A percentile compares a stretch with the other conserved stretches of the same genome.
Conservation (phyloP, 2,329 filamentous ascomycete species). For the Blastomyces emzantsi region DNA sequence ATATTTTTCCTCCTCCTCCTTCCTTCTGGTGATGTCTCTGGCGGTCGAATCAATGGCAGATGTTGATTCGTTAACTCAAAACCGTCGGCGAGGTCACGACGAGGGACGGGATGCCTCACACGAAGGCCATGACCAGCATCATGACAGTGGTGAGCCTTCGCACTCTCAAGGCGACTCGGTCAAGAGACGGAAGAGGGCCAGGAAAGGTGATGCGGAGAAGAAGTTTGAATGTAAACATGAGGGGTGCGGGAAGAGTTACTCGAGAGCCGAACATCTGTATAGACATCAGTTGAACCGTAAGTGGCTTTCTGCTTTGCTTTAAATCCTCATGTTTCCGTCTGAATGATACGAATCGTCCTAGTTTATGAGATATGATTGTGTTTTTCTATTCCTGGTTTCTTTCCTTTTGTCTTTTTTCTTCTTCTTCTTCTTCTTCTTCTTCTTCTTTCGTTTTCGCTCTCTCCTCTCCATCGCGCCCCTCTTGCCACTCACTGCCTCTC, state of each 20-base stretch:
- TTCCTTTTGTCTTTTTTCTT: background rate
- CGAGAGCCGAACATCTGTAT: slow-evolving; percentile 91
- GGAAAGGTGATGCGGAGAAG: slow-evolving; percentile 40
- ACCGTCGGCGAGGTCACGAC: slow-evolving; percentile 4
- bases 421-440: no score
- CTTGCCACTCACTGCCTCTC: background rate
- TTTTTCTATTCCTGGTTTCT: background rate
- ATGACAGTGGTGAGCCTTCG: background rate
- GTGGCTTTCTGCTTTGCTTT: slow-evolving; percentile 25
- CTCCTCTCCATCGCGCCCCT: background rate
- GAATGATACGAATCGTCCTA: background rate
- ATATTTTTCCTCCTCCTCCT: background rate
- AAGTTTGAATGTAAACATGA: slow-evolving; percentile 73
- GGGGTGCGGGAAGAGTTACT: slow-evolving; percentile 93
- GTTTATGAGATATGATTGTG: no score
- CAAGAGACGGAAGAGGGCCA: slow-evolving; percentile 38
- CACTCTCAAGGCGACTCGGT: slow-evolving; percentile 7
- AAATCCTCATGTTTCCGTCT: background rate
- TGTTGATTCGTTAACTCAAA: slow-evolving; percentile 3
- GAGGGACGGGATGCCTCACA: background rate
- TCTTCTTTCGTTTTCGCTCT: no score
- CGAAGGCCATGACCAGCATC: background rate
- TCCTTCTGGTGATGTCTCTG: background rate
- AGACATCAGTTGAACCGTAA: slow-evolving; percentile 89
- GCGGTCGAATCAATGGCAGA: slow-evolving; percentile 4